A percentile compares a stretch with the other conserved stretches of the same genome.
phyloP scores from a whole-genome alignment of 2,329 filamentous ascomycete species.

The Claviceps africana region DNA sequence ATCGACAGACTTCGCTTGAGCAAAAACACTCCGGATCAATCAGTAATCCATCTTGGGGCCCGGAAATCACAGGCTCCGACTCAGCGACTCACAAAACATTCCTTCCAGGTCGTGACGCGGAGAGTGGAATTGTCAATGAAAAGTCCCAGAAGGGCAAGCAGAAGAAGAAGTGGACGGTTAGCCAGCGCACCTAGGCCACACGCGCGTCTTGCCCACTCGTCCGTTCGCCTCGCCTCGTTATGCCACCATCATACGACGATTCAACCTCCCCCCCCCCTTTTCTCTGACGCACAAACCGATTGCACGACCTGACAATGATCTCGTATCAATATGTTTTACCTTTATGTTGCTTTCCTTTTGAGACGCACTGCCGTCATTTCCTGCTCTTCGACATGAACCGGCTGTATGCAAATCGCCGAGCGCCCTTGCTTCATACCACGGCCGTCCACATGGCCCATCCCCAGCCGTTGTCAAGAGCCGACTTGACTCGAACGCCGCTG shows the following conservation, averaged over 20 bases:
- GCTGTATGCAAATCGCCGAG: neutral
- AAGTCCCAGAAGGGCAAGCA: constrained; percentile 17
- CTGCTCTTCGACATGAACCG: neutral
- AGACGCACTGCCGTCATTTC: neutral
- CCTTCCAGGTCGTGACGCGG: constrained; percentile 5
- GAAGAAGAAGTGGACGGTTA: constrained; percentile 35
- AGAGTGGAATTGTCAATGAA: constrained; percentile 5
- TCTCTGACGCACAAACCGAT: neutral
- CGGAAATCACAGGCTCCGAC: constrained; percentile 13
- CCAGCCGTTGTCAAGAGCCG: neutral
- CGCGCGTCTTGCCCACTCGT: no score
- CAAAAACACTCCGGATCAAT: constrained; percentile 27
- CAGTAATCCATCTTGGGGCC: constrained; percentile 22
- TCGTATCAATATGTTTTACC: neutral
- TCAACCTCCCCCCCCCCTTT: neutral
- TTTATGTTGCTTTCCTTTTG: neutral
- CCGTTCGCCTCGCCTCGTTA: neutral
- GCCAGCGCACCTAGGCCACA: constrained; percentile 24
- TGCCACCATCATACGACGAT: neutral
- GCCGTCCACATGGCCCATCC: neutral
- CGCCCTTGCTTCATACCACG: no score
- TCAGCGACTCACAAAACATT: constrained; percentile 11
- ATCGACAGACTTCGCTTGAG: constrained; percentile 29
- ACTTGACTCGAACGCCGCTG: no score
- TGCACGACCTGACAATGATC: neutral